Evolutionary conservation across 2,329 filamentous ascomycete species (phyloP), one percentile per base, ranked within the genome.

Genomic region (Microcyclosporella mali): DNA sequence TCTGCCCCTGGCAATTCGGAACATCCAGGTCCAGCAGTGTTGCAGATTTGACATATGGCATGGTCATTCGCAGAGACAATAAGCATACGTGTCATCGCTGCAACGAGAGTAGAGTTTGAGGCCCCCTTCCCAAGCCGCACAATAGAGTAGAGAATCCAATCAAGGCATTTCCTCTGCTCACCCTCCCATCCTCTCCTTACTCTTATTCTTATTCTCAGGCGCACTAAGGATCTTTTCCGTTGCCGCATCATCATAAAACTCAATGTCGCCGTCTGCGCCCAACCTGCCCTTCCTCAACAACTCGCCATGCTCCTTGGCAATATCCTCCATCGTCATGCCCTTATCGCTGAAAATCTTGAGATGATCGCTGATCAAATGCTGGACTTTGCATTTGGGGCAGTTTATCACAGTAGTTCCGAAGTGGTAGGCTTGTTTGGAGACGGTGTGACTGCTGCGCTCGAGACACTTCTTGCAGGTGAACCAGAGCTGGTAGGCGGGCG

Each of bases 401-500:
- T 84, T 83, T 52, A 97, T 89, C 44, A 98, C 72, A 3, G 92
- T 84, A 1, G 88, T 90, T 28, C 92, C 92, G 50, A 82, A 75
- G 66, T 97, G 89, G 63, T 98, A 98, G 25, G 88, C 92, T 62
- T 97, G 92, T 66, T 97, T 95, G 21, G 87, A 88, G 56, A 98
- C 74, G 38, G 77, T 77, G 68, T 98, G 94, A 10, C 81, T 76
- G n/a, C 87, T 94, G 45, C 89, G 83, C 28, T 77, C 70, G 34
- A 75, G 72, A 69, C 92, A 98, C 41, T 61, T 59, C 46, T 85
- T 82, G 75, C 92, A 98, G 54, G 92, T 98, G 65, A 98, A 95
- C 37, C 82, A 85, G 52, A 98, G 75, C 55, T 88, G 77, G 68
- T 97, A 98, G 44, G 85, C 79, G 1, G 87, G 87, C 28, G 70